Evolutionary conservation across 2,329 filamentous ascomycete species (phyloP), one percentile per base, ranked within the genome.

Genomic region (Xylariales sp.): DNA sequence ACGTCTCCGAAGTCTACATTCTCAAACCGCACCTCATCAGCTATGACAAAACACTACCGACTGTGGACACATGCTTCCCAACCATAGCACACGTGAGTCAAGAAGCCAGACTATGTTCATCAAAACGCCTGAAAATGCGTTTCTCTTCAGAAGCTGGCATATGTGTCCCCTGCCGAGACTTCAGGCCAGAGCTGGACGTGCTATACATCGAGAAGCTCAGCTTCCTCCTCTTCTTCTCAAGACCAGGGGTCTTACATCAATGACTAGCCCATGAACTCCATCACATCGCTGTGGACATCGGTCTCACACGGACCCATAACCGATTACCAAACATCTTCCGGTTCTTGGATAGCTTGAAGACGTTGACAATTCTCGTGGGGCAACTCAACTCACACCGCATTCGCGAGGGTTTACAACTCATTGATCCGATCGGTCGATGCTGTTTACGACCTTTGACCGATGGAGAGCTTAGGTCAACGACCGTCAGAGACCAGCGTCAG

Each of bases 161-260:
- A 20, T 22, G 20, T 11, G 31, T 51, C 9, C 40, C 47, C 5
- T 38, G 36, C 20, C 38, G 46, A 2, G n/a, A 29, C 18, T 50
- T 50, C 31, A 42, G 44, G 14, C 46, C 49, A 7, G 49, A 50
- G 4, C 43, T 48, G 10, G 47, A 50, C 35, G 38, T 42, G 19
- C 21, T 51, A 36, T 46, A 48, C 42, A 31, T 46, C 29, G 34
- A 34, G 32, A 42, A 24, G 24, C 31, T 39, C 24, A 19, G 33
- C 24, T 27, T 45, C 31, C 11, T 8, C 15, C 19, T 25, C n/a
- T 33, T 45, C 31, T 39, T 43, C 31, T 34, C 38, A 12, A 21
- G 37, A 27, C 39, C 39, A 19, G 42, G 24, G 19, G 8, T 21
- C 15, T 42, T 42, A 20, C 21, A 27, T 32, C 15, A 25, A 3